Evolutionary conservation across 352 stramenopile genomes (phyloP).

Genomic region (Pythium diclinum): DNA sequence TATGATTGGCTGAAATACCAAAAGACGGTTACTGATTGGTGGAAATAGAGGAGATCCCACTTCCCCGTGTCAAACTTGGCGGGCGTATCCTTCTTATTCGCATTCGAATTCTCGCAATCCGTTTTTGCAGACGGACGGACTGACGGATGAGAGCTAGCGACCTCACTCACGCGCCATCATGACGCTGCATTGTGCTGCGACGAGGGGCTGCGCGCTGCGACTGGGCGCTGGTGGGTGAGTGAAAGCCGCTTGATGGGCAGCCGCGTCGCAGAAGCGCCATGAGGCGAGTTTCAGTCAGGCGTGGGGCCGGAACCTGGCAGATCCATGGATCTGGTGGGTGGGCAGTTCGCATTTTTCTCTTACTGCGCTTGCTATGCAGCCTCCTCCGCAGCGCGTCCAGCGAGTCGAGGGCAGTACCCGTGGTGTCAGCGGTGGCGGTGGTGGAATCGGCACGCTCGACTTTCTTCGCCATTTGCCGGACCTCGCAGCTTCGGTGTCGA

Average conservation of each 20-base stretch:
- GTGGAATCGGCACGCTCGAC: constrained; percentile 15
- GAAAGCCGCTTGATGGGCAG: constrained; percentile 21
- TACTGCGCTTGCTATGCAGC: constrained; percentile 5
- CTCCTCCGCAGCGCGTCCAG: constrained; percentile 4
- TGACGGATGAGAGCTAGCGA: neutral
- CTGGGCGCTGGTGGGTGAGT: constrained; percentile 11
- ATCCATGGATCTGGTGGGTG: neutral
- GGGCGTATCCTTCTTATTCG: constrained; percentile 14
- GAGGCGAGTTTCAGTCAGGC: constrained; percentile 27
- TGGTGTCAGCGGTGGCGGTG: neutral
- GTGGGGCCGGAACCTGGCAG: constrained; percentile 10
- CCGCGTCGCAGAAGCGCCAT: constrained; percentile 5
- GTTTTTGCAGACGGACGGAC: neutral
- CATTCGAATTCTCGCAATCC: neutral
- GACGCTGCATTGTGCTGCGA: constrained; percentile 7
- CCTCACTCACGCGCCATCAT: constrained; percentile 4
- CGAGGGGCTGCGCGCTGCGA: constrained; percentile 4
- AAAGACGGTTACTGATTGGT: too few relatives aligned
- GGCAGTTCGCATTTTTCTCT: constrained; percentile 3
- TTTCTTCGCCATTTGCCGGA: constrained; percentile 25
- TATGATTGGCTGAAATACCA: neutral
- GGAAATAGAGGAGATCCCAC: constrained; percentile 8
- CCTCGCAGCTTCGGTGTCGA: constrained; percentile 7
- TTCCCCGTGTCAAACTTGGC: neutral
- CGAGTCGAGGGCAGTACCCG: neutral